Percentiles rank a stretch among this genome's conserved stretches.
Evolutionary conservation across 306 rosid species (phyloP).

Genomic region (Abrus pulchellus): DNA sequence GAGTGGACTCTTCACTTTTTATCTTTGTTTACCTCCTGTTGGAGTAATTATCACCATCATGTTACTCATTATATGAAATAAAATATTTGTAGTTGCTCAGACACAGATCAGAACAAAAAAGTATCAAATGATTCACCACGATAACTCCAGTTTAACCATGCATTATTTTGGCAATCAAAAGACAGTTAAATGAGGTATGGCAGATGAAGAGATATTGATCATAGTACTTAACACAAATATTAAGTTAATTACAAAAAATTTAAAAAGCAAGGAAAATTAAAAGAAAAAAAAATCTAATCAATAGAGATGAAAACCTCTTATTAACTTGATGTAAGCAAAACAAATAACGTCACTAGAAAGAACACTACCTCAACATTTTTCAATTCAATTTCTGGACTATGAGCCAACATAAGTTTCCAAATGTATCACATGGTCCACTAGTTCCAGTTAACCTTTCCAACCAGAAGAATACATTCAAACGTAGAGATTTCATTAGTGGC

Average conservation of each 20-base stretch:
- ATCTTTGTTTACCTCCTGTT: not conserved
- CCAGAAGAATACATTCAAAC: conserved; percentile 25
- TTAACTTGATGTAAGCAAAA: conserved; percentile 12
- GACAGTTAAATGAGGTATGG: not conserved
- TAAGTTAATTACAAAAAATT: not conserved
- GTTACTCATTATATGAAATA: not conserved
- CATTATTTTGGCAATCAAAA: not conserved
- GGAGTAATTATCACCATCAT: not conserved
- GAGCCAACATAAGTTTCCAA: conserved; percentile 80
- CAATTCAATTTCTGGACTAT: conserved; percentile 73
- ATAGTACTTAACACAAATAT: not conserved
- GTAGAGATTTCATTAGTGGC: conserved; percentile 16
- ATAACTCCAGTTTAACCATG: not conserved
- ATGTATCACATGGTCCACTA: conserved; percentile 84
- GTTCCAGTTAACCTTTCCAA: conserved; percentile 72
- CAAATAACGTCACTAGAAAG: not conserved
- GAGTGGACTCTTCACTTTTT: no score
- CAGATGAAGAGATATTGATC: not conserved
- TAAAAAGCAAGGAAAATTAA: not conserved
- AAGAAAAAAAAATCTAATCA: not conserved
- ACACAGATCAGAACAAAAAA: not conserved
- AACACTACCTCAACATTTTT: conserved; percentile 81
- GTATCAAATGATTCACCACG: not conserved
- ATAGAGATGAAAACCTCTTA: not conserved
- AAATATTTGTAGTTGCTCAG: not conserved